phyloP scores from a whole-genome alignment of 495 filamentous ascomycete species.

The Viridothelium virens region DNA sequence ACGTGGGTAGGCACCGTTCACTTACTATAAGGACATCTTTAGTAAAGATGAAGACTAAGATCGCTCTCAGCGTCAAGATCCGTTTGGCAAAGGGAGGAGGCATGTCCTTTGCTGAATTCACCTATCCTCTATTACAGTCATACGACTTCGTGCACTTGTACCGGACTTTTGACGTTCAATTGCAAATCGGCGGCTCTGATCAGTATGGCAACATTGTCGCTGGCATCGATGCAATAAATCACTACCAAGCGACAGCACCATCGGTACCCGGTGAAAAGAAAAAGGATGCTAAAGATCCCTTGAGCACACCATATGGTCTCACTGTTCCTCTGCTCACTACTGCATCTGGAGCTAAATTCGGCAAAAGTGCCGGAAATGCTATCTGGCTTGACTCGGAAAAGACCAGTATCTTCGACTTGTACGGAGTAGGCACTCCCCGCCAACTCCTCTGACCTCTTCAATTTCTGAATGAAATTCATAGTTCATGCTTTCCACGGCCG shows the following conservation, averaged over 20 bases:
- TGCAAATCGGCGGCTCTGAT: slow-evolving; percentile 91
- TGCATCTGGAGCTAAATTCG: slow-evolving; percentile 79
- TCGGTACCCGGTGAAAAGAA: slow-evolving; percentile 15
- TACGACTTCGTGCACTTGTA: slow-evolving; percentile 94
- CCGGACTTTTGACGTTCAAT: slow-evolving; percentile 50
- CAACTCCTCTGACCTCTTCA: neutral
- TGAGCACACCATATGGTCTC: slow-evolving; percentile 60
- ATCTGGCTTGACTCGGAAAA: slow-evolving; percentile 80
- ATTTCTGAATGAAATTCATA: slow-evolving; percentile 26
- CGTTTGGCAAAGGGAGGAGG: slow-evolving; percentile 74
- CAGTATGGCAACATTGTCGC: slow-evolving; percentile 95
- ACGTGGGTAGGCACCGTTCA: slow-evolving; percentile 53
- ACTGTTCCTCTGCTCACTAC: slow-evolving; percentile 87
- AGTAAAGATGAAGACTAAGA: neutral
- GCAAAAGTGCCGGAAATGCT: slow-evolving; percentile 90
- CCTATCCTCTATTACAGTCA: slow-evolving; percentile 87
- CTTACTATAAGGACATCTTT: neutral
- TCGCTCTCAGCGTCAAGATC: slow-evolving; percentile 60
- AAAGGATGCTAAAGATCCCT: slow-evolving; percentile 24
- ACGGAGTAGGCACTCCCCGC: slow-evolving; percentile 48
- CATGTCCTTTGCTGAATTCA: slow-evolving; percentile 89
- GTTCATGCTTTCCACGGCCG: slow-evolving; percentile 80
- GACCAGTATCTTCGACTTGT: slow-evolving; percentile 78
- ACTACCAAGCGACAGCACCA: slow-evolving; percentile 42
- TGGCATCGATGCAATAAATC: slow-evolving; percentile 75